A percentile compares a stretch with the other conserved stretches of the same genome.
Conservation (phyloP, 2,329 filamentous ascomycete species). For the Esteya vermicola region DNA sequence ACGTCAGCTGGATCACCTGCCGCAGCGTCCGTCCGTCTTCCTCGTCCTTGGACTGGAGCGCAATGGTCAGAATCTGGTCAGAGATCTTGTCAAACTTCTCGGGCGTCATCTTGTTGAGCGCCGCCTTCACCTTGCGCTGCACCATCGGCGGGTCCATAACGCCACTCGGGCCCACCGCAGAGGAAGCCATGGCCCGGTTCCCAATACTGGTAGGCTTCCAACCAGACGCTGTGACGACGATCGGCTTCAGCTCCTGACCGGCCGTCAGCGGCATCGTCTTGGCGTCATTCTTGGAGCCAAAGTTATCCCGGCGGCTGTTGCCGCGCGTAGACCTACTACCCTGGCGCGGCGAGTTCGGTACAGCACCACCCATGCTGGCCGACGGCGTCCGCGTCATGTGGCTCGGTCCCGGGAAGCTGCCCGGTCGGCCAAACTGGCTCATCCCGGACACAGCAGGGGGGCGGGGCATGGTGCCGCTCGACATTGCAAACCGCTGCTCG, state of each 20-base stretch:
- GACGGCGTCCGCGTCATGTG: conserved; percentile 51
- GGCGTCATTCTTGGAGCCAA: conserved; percentile 43
- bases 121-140: conserved; percentile 96
- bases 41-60: conserved; percentile 90
- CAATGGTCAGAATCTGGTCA: conserved; percentile 83
- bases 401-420: conserved; percentile 46
- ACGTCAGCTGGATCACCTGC: conserved; percentile 96
- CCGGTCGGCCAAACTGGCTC: conserved; percentile 37
- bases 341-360: conserved; percentile 58
- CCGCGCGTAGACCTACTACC: conserved; percentile 47
- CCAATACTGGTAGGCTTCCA: conserved; percentile 78
- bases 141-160: conserved; percentile 83
- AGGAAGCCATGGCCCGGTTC: conserved; percentile 20
- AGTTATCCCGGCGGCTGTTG: conserved; percentile 48
- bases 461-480: conserved; percentile 35
- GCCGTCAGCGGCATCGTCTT: conserved; percentile 88
- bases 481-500: conserved; percentile 57
- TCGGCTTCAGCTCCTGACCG: conserved; percentile 67
- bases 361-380: conserved; percentile 34
- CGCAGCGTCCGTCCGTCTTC: conserved; percentile 84
- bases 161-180: conserved; percentile 28
- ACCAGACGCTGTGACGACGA: conserved; percentile 56
- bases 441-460: conserved; percentile 13
- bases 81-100: conserved; percentile 97
- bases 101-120: conserved; percentile 98